phyloP scores from a whole-genome alignment of 176 grass and related monocot species.

The Pharus latifolius region DNA sequence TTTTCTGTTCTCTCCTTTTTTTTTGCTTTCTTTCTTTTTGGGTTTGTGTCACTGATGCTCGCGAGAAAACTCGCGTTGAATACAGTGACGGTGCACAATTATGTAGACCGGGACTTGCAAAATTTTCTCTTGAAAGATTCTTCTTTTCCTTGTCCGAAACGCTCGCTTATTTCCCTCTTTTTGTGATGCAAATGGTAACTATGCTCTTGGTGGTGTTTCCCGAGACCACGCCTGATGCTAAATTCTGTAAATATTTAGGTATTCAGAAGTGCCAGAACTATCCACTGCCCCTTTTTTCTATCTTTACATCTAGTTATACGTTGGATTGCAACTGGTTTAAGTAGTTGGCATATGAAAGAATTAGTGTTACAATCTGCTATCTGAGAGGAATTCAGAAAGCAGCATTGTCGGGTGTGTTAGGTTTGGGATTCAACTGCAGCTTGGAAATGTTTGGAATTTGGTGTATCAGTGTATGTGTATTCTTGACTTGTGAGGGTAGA shows the following conservation, averaged over 20 bases:
- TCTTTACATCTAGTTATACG: neutral
- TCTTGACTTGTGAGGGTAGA: conserved; percentile 16
- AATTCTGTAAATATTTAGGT: neutral
- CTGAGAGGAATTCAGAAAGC: conserved; percentile 8
- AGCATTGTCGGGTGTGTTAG: neutral
- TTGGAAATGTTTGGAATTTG: conserved; percentile 16
- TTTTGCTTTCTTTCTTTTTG: neutral
- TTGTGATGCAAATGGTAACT: neutral
- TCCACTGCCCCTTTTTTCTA: too few species aligned
- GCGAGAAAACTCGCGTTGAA: neutral
- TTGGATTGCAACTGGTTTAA: conserved; percentile 1
- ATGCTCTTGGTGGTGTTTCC: neutral
- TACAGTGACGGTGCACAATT: neutral
- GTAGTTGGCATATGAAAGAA: conserved; percentile 19
- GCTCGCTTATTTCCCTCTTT: neutral
- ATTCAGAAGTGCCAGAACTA: too few species aligned
- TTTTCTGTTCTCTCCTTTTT: neutral
- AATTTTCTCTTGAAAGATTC: neutral
- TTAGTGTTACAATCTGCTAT: neutral
- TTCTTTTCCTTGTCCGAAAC: neutral
- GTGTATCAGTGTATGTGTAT: neutral
- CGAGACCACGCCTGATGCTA: neutral
- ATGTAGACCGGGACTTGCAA: neutral
- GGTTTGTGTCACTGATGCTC: neutral
- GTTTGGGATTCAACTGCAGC: conserved; percentile 15